A percentile compares a stretch with the other conserved stretches of the same genome.
Conservation (phyloP, 2,329 filamentous ascomycete species). For the Ophiobolus disseminans region DNA sequence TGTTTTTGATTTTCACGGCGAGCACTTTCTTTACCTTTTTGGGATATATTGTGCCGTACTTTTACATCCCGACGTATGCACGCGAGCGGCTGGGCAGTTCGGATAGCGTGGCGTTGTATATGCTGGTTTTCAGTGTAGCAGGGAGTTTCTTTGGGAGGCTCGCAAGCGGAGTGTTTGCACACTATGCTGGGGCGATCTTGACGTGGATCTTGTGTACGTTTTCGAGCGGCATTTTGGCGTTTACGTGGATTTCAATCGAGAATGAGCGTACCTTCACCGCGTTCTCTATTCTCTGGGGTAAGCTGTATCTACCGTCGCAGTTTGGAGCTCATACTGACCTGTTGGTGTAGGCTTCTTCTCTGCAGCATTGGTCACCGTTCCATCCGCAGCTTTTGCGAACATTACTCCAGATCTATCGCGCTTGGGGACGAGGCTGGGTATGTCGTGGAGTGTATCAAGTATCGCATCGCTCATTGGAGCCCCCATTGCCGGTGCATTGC, state of each 20-base stretch:
- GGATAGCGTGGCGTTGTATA: slow-evolving; percentile 41
- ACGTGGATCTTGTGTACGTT: slow-evolving; percentile 44
- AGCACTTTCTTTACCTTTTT: slow-evolving; percentile 46
- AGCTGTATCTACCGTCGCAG: slow-evolving; percentile 2
- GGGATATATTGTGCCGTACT: slow-evolving; percentile 49
- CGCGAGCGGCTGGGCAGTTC: slow-evolving; percentile 37
- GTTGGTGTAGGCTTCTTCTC: slow-evolving; percentile 44
- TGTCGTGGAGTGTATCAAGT: slow-evolving; percentile 47
- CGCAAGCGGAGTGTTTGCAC: slow-evolving; percentile 37
- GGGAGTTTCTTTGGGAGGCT: slow-evolving; percentile 47
- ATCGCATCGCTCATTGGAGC: slow-evolving; percentile 46
- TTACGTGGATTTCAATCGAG: slow-evolving; percentile 44
- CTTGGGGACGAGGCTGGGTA: slow-evolving; percentile 46
- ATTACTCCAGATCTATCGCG: slow-evolving; percentile 47
- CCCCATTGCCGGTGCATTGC: slow-evolving; percentile 45
- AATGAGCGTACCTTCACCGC: slow-evolving; percentile 37
- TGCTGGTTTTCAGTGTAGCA: slow-evolving; percentile 41
- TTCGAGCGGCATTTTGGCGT: slow-evolving; percentile 34
- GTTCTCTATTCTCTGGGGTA: slow-evolving; percentile 48
- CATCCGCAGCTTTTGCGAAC: slow-evolving; percentile 45
- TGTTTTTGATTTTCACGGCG: slow-evolving; percentile 46
- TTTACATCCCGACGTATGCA: slow-evolving; percentile 48
- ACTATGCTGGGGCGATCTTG: slow-evolving; percentile 41
- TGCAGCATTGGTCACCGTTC: slow-evolving; percentile 46
- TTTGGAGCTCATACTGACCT: neutral